phyloP scores from a whole-genome alignment of 805 yeast genomes.

The Blastobotrys attinorum region DNA sequence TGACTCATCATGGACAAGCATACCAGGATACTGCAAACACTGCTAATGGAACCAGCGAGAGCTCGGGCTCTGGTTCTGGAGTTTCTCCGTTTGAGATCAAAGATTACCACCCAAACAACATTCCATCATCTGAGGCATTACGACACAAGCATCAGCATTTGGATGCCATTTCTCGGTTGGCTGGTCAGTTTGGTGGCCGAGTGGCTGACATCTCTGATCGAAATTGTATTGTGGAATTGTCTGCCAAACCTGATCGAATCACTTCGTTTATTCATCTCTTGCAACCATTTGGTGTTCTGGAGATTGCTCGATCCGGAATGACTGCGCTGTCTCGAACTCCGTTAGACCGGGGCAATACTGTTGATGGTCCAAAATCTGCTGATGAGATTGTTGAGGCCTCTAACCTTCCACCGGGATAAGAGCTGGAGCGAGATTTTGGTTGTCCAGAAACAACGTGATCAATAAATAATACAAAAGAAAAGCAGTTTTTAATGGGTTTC shows the following conservation, averaged over 20 bases:
- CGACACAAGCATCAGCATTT: slow-evolving; percentile 90
- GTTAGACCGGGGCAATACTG: slow-evolving; percentile 45
- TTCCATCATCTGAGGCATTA: slow-evolving; percentile 84
- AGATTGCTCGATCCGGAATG: slow-evolving; percentile 96
- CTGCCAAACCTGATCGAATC: slow-evolving; percentile 89
- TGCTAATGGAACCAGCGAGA: background rate
- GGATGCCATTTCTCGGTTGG: slow-evolving; percentile 71
- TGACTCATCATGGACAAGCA: slow-evolving; percentile 64
- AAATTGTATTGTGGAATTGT: slow-evolving; percentile 87
- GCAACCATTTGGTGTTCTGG: slow-evolving; percentile 94
- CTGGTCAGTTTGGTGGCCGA: slow-evolving; percentile 85
- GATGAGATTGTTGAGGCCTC: slow-evolving; percentile 65
- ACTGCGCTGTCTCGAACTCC: slow-evolving; percentile 98
- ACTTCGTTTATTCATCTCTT: slow-evolving; percentile 78
- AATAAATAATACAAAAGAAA: background rate
- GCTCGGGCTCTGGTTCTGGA: background rate
- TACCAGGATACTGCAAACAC: slow-evolving; percentile 26
- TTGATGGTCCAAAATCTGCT: slow-evolving; percentile 47
- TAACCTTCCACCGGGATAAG: slow-evolving; percentile 89
- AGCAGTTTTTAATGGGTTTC: too few relatives aligned
- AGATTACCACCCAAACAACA: slow-evolving; percentile 78
- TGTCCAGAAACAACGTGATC: background rate
- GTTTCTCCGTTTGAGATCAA: slow-evolving; percentile 25
- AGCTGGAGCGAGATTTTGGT: background rate
- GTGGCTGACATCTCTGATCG: slow-evolving; percentile 88